phyloP scores from a whole-genome alignment of 2,329 filamentous ascomycete genomes.

The Fusarium annulatum region DNA sequence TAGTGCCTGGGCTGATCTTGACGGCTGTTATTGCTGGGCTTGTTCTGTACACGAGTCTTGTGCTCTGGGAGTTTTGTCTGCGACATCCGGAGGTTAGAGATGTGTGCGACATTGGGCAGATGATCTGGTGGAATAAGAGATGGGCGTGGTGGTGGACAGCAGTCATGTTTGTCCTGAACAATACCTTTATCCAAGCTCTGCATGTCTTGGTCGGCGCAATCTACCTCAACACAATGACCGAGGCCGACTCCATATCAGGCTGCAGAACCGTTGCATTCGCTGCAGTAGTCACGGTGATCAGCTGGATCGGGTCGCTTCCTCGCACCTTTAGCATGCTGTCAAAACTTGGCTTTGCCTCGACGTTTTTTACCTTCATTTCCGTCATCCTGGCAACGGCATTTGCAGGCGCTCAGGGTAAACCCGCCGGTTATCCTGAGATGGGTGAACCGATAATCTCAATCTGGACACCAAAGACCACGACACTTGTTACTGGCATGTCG shows the following conservation, averaged over 20 bases:
- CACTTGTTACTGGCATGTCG: constrained; percentile 83
- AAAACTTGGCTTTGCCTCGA: constrained; percentile 80
- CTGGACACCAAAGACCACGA: constrained; percentile 74
- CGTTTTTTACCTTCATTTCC: constrained; percentile 88
- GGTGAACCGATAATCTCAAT: constrained; percentile 76
- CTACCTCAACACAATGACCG: constrained; percentile 89
- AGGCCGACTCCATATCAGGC: constrained; percentile 67
- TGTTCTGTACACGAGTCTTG: constrained; percentile 78
- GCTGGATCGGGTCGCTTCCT: constrained; percentile 82
- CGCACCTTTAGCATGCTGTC: constrained; percentile 85
- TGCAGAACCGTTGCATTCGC: constrained; percentile 84
- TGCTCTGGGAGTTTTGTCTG: constrained; percentile 84
- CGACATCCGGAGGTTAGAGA: constrained; percentile 90
- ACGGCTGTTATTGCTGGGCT: constrained; percentile 80
- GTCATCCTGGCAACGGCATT: constrained; percentile 88
- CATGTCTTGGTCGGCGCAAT: constrained; percentile 86
- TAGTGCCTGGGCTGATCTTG: constrained; percentile 84
- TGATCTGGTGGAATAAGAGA: constrained; percentile 85
- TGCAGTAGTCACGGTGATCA: constrained; percentile 77
- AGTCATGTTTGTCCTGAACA: constrained; percentile 92
- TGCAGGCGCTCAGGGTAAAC: constrained; percentile 78
- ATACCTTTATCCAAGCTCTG: constrained; percentile 86
- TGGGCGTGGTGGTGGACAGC: constrained; percentile 77
- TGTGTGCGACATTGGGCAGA: constrained; percentile 92
- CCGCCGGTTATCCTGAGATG: constrained; percentile 68